These are phyloP conservation scores for Phytophthora citrophthora DNA, from an alignment of 352 stramenopile genomes.

Conservation along the genomic window DNA sequence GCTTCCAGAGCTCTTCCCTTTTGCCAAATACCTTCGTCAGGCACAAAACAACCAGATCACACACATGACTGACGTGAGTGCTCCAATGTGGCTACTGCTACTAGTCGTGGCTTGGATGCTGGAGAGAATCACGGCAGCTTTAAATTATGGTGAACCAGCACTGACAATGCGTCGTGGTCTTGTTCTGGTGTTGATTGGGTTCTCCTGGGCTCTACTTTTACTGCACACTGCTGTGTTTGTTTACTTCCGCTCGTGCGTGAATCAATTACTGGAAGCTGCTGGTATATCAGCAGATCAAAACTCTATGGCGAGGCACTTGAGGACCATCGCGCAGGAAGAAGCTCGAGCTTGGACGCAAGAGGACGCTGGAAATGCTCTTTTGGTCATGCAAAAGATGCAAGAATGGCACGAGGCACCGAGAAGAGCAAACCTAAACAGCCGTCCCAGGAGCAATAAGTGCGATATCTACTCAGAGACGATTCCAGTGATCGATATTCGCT, in stretches of 20 bases:
- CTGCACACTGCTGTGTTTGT: conserved; percentile 40
- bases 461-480: neutral
- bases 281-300: conserved; percentile 21
- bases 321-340: conserved; percentile 22
- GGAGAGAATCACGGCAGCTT: conserved; percentile 22
- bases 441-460: neutral
- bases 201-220: conserved; percentile 35
- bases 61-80: conserved; percentile 72
- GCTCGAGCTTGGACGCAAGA: conserved; percentile 23
- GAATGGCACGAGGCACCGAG: conserved; percentile 11
- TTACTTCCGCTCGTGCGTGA: conserved; percentile 47
- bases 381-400: conserved; percentile 24
- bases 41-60: conserved; percentile 79
- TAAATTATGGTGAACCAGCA: conserved; percentile 3
- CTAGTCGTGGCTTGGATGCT: conserved; percentile 47
- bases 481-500: conserved; percentile 33
- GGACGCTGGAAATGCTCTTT: conserved; percentile 19
- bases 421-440: neutral
- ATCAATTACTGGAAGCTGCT: conserved; percentile 38
- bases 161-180: conserved; percentile 23
- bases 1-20: conserved; percentile 61
- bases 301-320: conserved; percentile 9
- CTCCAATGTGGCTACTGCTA: conserved; percentile 61
- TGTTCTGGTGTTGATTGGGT: conserved; percentile 34
- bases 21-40: conserved; percentile 73